Base-by-base conservation (phyloP, 208 protist genomes). In the Trypanosoma lewisi region DNA sequence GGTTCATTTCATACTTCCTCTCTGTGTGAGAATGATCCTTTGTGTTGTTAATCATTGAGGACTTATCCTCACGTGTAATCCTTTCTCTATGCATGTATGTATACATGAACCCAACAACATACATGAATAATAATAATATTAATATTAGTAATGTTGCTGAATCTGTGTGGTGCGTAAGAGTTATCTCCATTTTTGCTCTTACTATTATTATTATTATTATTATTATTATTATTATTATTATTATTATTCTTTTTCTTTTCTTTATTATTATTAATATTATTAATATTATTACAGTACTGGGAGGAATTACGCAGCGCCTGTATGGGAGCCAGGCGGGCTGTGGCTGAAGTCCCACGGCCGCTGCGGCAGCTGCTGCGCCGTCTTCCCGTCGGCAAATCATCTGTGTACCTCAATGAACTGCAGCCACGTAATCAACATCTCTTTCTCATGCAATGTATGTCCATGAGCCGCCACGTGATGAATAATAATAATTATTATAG, bases 361-460 rank as follows among this genome's bases (percentile, higher is more conserved):
- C n/a, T 72, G 23, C 66, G 50, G 8, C 66, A 64, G 31, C 31
- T 63, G 17, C 17, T 72, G 12, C 66, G 30, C 9, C 66, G 57
- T 21, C 36, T 72, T 45, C 66, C 66, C 39, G 25, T 65, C 19
- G 66, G 66, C 11, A 7, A 44, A 25, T 63, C 47, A 12, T 30
- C 23, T 21, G 4, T 72, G 8, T 72, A 60, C 27, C 50, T 72
- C 2, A 72, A 72, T 36, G 66, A 72, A 52, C 57, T 72, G 16
- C 33, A 44, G 9, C 57, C 56, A 14, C 6, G 23, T 30, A 70
- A 34, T 39, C 66, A 72, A 25, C 19, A 30, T 23, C 19, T 52
- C 30, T 59, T 72, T 44, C 56, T 72, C 25, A 34, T 11, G 9
- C 19, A 14, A 1, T 72, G 57, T 33, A 50, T 48, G 39, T 23